Evolutionary conservation across 805 yeast species (phyloP).

Genomic region (Cyberlindnera japonica): DNA sequence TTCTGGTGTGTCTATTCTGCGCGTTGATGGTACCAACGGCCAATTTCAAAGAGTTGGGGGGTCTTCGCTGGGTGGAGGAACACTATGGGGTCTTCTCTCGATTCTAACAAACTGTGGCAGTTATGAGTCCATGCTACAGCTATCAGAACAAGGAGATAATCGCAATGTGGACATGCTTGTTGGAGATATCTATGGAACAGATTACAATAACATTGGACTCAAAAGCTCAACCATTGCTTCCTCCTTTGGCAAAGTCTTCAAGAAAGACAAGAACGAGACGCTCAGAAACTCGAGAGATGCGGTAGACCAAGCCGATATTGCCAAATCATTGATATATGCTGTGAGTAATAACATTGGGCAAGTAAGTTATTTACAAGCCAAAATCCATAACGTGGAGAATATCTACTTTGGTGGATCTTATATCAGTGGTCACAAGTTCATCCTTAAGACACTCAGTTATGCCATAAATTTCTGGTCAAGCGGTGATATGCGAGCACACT

Average conservation of each 20-base stretch:
- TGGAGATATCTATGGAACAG: conserved; percentile 92
- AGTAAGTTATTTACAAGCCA: conserved; percentile 91
- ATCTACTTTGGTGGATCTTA: conserved; percentile 96
- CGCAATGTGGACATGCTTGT: conserved; percentile 90
- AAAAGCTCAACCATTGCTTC: conserved; percentile 88
- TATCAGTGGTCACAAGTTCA: conserved; percentile 91
- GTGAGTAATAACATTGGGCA: conserved; percentile 96
- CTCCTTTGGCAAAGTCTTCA: conserved; percentile 92
- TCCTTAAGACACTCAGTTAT: conserved; percentile 87
- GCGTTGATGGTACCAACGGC: conserved; percentile 77
- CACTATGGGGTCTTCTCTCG: conserved; percentile 92
- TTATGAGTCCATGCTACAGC: conserved; percentile 88
- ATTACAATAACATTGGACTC: conserved; percentile 84
- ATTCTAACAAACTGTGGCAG: conserved; percentile 81
- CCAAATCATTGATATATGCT: conserved; percentile 81
- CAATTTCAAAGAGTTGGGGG: conserved; percentile 86
- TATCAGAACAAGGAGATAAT: conserved; percentile 87
- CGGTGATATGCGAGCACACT: conserved; percentile 87
- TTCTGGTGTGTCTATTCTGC: conserved; percentile 91
- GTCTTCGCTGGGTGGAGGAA: conserved; percentile 95
- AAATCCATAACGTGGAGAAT: conserved; percentile 71
- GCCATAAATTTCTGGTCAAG: conserved; percentile 96
- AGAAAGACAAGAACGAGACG: conserved; percentile 33
- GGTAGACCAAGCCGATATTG: conserved; percentile 58
- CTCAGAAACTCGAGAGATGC: conserved; percentile 30